Conservation (phyloP, 75 land plant species). For the Azolla pinnata region DNA sequence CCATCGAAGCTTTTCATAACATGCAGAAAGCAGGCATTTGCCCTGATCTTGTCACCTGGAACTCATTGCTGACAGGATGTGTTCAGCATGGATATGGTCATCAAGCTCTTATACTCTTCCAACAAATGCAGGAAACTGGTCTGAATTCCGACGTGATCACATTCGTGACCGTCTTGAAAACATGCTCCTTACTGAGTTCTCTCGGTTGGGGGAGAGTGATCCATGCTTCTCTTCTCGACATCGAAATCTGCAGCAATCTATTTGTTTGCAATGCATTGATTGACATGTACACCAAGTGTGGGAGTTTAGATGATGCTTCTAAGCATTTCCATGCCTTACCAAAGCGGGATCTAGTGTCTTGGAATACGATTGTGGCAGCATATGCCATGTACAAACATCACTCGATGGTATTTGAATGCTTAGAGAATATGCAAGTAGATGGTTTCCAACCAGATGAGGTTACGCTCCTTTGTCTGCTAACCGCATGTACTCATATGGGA, state of each 20-base stretch:
- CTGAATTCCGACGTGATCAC: slow-evolving; percentile 18
- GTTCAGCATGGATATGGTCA: slow-evolving; percentile 13
- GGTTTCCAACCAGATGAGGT: slow-evolving; percentile 14
- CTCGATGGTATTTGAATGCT: background rate
- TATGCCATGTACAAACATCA: slow-evolving; percentile 6
- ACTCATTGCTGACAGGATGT: slow-evolving; percentile 16
- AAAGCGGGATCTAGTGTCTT: slow-evolving; percentile 5
- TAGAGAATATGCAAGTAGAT: slow-evolving; percentile 11
- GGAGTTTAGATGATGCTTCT: slow-evolving; percentile 9
- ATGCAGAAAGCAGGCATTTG: slow-evolving; percentile 25
- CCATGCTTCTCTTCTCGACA: background rate
- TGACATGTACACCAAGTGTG: slow-evolving; percentile 20
- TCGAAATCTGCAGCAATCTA: background rate
- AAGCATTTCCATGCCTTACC: slow-evolving; percentile 1
- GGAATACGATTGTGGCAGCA: slow-evolving; percentile 11
- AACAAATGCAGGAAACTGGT: slow-evolving; percentile 19
- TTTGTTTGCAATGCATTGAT: slow-evolving; percentile 5
- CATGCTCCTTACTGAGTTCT: slow-evolving; percentile 8
- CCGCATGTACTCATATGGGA: slow-evolving; percentile 21
- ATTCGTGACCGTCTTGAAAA: slow-evolving; percentile 13
- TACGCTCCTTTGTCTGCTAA: slow-evolving; percentile 13
- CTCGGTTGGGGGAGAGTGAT: slow-evolving; percentile 6
- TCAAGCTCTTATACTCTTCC: slow-evolving; percentile 24
- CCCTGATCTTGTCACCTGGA: slow-evolving; percentile 16
- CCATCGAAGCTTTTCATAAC: slow-evolving; percentile 23